These are phyloP conservation scores for Alternaria incomplexa DNA, from an alignment of 2,329 filamentous ascomycete species.

Conservation along the genomic window DNA sequence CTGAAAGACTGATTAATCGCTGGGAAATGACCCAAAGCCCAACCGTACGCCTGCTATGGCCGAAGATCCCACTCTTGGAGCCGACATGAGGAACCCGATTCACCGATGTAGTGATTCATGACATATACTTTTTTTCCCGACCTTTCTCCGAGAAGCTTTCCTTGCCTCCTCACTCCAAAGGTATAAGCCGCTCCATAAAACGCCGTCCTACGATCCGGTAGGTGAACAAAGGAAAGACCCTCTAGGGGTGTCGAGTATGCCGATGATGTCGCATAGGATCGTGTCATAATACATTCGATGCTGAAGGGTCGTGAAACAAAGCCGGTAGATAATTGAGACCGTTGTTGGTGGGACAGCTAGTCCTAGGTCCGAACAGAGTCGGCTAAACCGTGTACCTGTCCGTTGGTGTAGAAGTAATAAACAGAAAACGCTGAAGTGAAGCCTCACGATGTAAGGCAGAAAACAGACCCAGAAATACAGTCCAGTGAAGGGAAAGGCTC, in stretches of 20 bases:
- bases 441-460: not conserved
- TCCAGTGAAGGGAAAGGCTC: not conserved
- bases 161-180: not conserved
- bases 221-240: not conserved
- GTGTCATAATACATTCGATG: conserved; percentile 7
- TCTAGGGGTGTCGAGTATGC: not conserved
- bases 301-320: conserved; percentile 7
- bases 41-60: not conserved
- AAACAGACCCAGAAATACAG: not conserved
- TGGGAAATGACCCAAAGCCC: not conserved
- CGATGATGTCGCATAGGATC: conserved; percentile 1
- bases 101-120: not conserved
- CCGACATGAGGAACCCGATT: not conserved
- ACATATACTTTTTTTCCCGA: conserved; percentile 3
- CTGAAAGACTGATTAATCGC: not conserved
- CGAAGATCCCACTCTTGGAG: not conserved
- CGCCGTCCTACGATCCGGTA: not conserved
- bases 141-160: not conserved
- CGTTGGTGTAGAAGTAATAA: not conserved
- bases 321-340: conserved; percentile 1
- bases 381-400: not conserved
- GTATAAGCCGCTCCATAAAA: not conserved
- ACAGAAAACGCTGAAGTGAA: not conserved
- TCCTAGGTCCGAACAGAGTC: not conserved
- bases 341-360: not conserved